These are phyloP conservation scores for Linderina pennispora DNA, from an alignment of 192 early-diverging fungal genomes.

Conservation along the genomic window DNA sequence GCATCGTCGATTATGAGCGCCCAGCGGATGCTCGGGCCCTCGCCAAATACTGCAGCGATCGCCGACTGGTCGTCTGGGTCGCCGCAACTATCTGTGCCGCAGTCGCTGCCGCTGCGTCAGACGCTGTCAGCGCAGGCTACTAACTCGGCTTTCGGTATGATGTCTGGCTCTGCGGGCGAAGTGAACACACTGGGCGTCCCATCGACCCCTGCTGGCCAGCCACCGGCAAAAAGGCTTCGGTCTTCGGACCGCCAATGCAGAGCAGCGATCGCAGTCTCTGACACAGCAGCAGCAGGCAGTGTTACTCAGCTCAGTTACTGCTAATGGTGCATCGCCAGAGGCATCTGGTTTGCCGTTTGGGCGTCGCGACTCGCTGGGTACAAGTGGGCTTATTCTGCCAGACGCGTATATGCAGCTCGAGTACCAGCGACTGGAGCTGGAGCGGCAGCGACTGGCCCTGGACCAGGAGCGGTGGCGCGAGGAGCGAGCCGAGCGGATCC, in stretches of 20 bases:
- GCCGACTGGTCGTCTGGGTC: too few relatives aligned
- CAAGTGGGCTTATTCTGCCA: background rate
- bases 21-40: too few relatives aligned
- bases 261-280: background rate
- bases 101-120: background rate
- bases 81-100: background rate
- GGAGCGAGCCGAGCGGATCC: slow-evolving; percentile 12
- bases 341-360: too few relatives aligned
- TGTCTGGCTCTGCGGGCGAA: too few relatives aligned
- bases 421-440: slow-evolving; percentile 11
- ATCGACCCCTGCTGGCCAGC: background rate
- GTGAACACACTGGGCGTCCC: too few relatives aligned
- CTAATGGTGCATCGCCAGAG: too few relatives aligned
- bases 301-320: too few relatives aligned
- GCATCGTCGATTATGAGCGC: background rate
- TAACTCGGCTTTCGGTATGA: too few relatives aligned
- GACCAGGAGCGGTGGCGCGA: slow-evolving; percentile 32
- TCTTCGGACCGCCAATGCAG: too few relatives aligned
- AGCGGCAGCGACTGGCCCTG: slow-evolving; percentile 10
- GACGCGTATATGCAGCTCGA: slow-evolving; percentile 21
- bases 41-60: too few relatives aligned
- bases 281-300: too few relatives aligned
- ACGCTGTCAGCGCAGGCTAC: background rate
- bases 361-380: background rate
- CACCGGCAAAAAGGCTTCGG: background rate